Evolutionary conservation across 495 filamentous ascomycete species (phyloP), one percentile per base, ranked within the genome.

Genomic region (Pyrenopolyporus hunteri): DNA sequence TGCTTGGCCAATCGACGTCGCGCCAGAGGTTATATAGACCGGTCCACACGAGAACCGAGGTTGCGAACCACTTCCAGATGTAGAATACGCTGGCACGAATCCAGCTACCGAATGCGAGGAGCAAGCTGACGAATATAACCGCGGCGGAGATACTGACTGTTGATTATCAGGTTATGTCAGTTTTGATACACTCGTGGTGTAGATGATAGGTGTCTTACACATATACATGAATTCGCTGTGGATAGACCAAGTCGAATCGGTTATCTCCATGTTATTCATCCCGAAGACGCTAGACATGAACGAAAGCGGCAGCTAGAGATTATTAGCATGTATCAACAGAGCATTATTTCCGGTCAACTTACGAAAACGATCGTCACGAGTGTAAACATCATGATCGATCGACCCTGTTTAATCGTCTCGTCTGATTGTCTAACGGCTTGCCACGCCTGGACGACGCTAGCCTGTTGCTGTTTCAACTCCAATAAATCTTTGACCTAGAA

Each of bases 371-470:
- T 85, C 1, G 83, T 86, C 57, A 87, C 79, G 11, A 87, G 76
- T 0, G 85, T 88, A 50, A 88, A 87, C 0, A 86, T 76, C 83
- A 87, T 85, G 28, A 88, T 78, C 4, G 84, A 76, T 20, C 78
- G 73, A 0, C 82, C 81, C 57, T 89, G 85, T 14, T 76, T 78
- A 10, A 83, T 74, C 0, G 83, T 78, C 19, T 85, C 82, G 13
- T 83, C 79, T 2, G 82, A 82, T 40, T 86, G 82, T 67, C 79
- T 80, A 1, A 81, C 70, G 0, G 84, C 78, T 37, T 84, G 74
- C 55, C 82, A 79, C 2, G 84, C 80, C 63, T 88, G 81, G 11
- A 86, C 74, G 0, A 86, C 79, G 49, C 83, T 82, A 0, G 85
- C 82, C 54, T 87, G 83, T 45, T 87, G 86, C 52, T 87, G 86